phyloP scores from a whole-genome alignment of 2,329 filamentous ascomycete genomes.

The Aspergillus fumigatus region DNA sequence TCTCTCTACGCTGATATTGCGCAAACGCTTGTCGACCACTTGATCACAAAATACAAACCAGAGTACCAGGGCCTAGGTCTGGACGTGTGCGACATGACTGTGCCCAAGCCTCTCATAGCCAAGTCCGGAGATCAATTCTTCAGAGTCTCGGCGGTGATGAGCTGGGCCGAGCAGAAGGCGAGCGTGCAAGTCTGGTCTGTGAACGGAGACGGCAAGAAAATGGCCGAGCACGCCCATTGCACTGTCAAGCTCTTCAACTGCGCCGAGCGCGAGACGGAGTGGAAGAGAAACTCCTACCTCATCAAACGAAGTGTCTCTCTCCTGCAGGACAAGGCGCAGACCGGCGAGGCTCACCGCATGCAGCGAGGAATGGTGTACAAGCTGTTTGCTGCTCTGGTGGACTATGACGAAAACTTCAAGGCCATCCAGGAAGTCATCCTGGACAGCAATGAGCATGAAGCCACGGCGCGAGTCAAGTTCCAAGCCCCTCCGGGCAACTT shows the following conservation, averaged over 20 bases:
- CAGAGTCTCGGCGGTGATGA: slow-evolving; percentile 32
- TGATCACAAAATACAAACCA: slow-evolving; percentile 32
- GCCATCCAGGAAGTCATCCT: slow-evolving; percentile 57
- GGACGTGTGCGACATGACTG: slow-evolving; percentile 32
- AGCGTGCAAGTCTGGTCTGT: slow-evolving; percentile 34
- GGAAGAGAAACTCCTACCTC: slow-evolving; percentile 53
- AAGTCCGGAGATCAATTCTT: slow-evolving; percentile 36
- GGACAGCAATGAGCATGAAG: slow-evolving; percentile 52
- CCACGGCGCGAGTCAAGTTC: slow-evolving; percentile 52
- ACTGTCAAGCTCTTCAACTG: slow-evolving; percentile 31
- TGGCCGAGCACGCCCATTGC: slow-evolving; percentile 34
- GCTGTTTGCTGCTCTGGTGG: slow-evolving; percentile 57
- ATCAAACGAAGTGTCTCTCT: slow-evolving; percentile 60
- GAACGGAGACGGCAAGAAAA: slow-evolving; percentile 33
- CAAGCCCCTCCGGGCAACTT: slow-evolving; percentile 53
- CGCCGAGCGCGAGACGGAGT: slow-evolving; percentile 20
- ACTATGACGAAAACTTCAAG: slow-evolving; percentile 54
- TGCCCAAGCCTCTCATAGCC: slow-evolving; percentile 54
- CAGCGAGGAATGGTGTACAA: slow-evolving; percentile 76
- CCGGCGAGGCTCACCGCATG: slow-evolving; percentile 66
- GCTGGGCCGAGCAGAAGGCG: slow-evolving; percentile 31
- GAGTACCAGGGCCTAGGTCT: slow-evolving; percentile 27
- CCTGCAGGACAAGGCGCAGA: slow-evolving; percentile 57
- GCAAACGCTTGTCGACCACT: slow-evolving; percentile 31
- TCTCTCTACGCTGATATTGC: slow-evolving; percentile 38